Base-by-base conservation (phyloP, 345 rosid species). In the Orychophragmus violaceus region DNA sequence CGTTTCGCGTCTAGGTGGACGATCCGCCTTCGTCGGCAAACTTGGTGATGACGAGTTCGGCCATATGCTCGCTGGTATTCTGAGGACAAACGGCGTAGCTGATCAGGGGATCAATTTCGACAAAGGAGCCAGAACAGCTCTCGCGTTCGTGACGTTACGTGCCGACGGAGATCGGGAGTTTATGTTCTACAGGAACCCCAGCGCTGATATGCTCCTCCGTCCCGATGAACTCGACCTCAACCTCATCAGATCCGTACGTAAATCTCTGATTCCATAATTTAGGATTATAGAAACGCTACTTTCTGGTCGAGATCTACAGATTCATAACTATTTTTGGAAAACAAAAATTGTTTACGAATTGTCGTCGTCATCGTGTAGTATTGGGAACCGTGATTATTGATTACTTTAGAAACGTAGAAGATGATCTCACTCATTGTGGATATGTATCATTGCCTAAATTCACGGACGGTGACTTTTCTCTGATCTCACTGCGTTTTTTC, bases 1-100 rank as follows among this genome's bases (percentile, higher is more conserved):
- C 6, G 72, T 84, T 4, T 76, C 84, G 7, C 82, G 78, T 59
- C 74, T 84, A 52, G 87, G 85, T 5, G 87, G 83, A 69, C 74
- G 79, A 4, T 66, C 87, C 1, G 86, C 87, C 25, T 83, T 80
- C 76, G 80, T 84, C 25, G 91, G 87, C 8, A 82, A 82, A 75
- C 60, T 76, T 0, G 90, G 96, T 14, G 85, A 82, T 25, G 91
- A 87, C 63, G 89, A 86, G 67, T 86, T 82, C 66, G 95, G 89
- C 3, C 70, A 76, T 60, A 86, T 88, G 87, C 22, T 88, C 45
- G 82, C 81, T 19, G 80, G 80, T 73, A 83, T 84, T 35, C 59
- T 84, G 42, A 82, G 78, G 65, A 37, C 82, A 61, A 83, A 88
- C 69, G 80, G 79, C 0, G 92, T 88, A 1, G 77, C 66, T 61